Evolutionary conservation across 805 yeast genomes (phyloP), one percentile per base, ranked within the genome.

Genomic region (Clavispora santaluciae): DNA sequence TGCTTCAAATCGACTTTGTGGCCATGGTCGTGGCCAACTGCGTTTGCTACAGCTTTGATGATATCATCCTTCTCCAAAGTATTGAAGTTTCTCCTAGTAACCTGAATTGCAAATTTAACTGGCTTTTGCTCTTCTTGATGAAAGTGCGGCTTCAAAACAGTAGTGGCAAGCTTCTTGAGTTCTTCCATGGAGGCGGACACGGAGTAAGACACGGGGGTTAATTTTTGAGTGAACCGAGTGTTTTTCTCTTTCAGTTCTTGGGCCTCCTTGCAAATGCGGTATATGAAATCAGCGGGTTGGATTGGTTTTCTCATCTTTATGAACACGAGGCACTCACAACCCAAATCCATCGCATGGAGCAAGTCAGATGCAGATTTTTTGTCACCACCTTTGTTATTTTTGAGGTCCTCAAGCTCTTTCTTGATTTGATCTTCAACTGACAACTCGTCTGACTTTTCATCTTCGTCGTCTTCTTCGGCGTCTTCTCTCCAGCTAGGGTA

Each of bases 321-420:
- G 57, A 91, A 93, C 1, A 89, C 76, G 33, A 93, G 79, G 61
- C 95, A 87, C 58, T 86, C 95, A 54, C 89, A 82, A 15, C 80
- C 83, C 25, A 87, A 60, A 5, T 78, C 82, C 20, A 86, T 71
- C 33, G 84, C 81, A 36, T 70, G 66, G 20, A 85, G 60, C 8
- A 78, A 59, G 10, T 51, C 48, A 21, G 49, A 48, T 1, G 22
- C 34, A 11, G 45, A 36, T 26, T 54, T 57, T 31, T 72, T 72
- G 42, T 76, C 77, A 41, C 70, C 57, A 22, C 62, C 64, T 18
- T 64, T 61, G 5, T 58, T 57, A 21, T 69, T 63, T 44, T 79
- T 77, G 54, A 93, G 49, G 9, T 72, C 86, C 18, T 70, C 76
- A n/a, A 88, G 55, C 55, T 90, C 98, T 36, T 68, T 73, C 42